Base-by-base conservation (phyloP, 2,329 filamentous ascomycete species). In the Lecanicillium sp. region DNA sequence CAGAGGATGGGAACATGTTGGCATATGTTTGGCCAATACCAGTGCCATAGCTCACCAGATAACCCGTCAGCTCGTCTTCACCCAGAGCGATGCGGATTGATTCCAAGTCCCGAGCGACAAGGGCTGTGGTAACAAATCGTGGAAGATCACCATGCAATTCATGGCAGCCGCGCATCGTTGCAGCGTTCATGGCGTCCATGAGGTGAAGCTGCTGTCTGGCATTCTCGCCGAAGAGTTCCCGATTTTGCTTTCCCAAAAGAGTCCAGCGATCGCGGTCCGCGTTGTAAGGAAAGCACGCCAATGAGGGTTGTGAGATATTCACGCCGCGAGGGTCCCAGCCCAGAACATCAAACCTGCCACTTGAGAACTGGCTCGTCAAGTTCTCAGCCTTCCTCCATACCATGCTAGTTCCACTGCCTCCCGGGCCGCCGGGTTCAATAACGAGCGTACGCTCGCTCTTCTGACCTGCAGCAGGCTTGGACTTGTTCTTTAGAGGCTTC, bases 321-420 rank as follows among this genome's bases (percentile, higher is more conserved):
- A 73, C 67, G 2, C 70, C 70, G 4, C 71, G 63, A n/a, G 70
- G 70, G 37, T 75, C 71, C 63, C 67, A 74, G n/a, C 68, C 67
- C 12, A 75, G 50, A 5, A 73, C 63, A 42, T 73, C 68, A 16
- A 62, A 68, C 16, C 54, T 49, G 16, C 62, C 57, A 22, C 59
- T 59, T 40, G 65, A 68, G 11, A 72, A 50, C 3, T 64, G 61
- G 39, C 59, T 48, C 4, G 63, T 61, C 27, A 67, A 42, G 0
- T 43, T 38, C 40, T 69, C 59, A 4, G 56, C 60, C 0, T 44
- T 45, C 5, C 57, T 47, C 64, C 64, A 70, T 3, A 53, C 57
- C 29, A 64, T 63, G 1, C 39, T 51, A 0, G 63, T 69, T 4
- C 69, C 70, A 43, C 65, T 68, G 12, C 64, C 69, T 2, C 69